Percentiles rank a stretch among this genome's conserved stretches.
These are phyloP conservation scores for Anethum foeniculum DNA, from an alignment of 140 eudicot species.

Conservation along the genomic window DNA sequence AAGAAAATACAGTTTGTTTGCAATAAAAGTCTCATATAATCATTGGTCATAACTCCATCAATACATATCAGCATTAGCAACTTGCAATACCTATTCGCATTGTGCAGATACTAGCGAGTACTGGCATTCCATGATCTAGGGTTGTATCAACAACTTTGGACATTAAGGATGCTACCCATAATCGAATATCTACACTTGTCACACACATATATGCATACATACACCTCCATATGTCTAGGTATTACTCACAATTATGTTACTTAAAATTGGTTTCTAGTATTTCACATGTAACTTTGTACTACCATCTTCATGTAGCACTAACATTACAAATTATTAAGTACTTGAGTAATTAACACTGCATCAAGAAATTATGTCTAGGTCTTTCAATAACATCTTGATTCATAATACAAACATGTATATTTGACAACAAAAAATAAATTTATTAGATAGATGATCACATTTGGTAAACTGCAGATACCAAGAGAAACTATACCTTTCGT, in stretches of 20 bases:
- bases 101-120: background rate
- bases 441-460: background rate
- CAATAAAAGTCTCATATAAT: background rate
- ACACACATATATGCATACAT: background rate
- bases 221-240: background rate
- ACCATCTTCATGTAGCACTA: background rate
- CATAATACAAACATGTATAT: background rate
- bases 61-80: background rate
- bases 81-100: background rate
- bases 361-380: background rate
- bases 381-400: background rate
- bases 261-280: background rate
- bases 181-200: background rate
- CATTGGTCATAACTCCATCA: background rate
- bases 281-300: background rate
- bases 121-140: background rate
- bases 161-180: background rate
- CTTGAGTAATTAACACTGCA: background rate
- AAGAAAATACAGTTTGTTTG: background rate
- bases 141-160: background rate
- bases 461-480: background rate
- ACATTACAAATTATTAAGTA: too few species aligned
- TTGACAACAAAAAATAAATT: background rate
- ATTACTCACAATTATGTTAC: background rate
- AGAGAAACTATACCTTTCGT: constrained; percentile 53